Evolutionary conservation across 345 rosid species (phyloP), one percentile per base, ranked within the genome.

Genomic region (Salix koriyanagi): DNA sequence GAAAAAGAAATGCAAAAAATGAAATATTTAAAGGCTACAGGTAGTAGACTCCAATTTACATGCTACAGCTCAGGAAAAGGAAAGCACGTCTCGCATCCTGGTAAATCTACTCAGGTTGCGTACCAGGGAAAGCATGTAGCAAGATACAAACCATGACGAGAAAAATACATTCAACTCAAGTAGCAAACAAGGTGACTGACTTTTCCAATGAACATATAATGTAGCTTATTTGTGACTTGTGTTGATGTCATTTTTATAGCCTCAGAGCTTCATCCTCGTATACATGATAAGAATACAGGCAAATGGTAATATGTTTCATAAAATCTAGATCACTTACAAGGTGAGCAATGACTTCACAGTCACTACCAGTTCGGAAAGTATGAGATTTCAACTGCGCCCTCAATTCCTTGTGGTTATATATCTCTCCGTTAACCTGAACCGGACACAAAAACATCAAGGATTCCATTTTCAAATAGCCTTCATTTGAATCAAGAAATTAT

Each of bases 321-420:
- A 26, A 65, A 19, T 73, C 73, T 62, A 25, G 75, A 15, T 34
- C 58, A 87, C 97, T 87, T 87, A 92, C 97, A 79, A 92, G 94
- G 74, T 92, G 94, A 44, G 93, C 93, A 85, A 92, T 87, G 76
- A 92, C 97, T 87, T 92, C 97, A 79, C 97, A 92, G 82, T 92
- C 97, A 79, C 97, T 92, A 61, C 93, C 97, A 16, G 97, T 92
- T 74, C 88, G 88, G 81, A 90, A 92, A 69, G 80, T 65, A 78
- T 92, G 97, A 74, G 91, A 79, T 74, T 77, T 88, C 48, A 92
- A 78, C 56, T 84, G 83, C 77, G 83, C 88, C 67, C 89, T 86
- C 83, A 92, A 85, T 32, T 82, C 76, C 67, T 88, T 89, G 76
- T 92, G 97, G 86, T 92, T 92, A 81, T 92, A 92, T 76, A 92